Evolutionary conservation across 345 rosid species (phyloP).

Genomic region (Lagerstroemia speciosa): DNA sequence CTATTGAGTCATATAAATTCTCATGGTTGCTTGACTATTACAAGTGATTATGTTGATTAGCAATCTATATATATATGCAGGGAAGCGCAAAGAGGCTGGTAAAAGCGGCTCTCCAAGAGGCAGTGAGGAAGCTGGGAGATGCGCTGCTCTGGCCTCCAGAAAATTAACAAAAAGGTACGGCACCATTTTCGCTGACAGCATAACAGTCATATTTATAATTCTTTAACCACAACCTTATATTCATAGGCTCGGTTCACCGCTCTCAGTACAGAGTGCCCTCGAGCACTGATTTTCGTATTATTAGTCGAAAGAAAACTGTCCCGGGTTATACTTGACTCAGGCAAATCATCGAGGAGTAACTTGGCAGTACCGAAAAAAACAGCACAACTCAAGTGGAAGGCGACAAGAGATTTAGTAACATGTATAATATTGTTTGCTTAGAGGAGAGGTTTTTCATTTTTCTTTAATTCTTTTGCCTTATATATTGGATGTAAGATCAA

Average conservation of each 20-base stretch:
- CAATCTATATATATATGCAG: slow-evolving; percentile 27
- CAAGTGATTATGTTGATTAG: no score
- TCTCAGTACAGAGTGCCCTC: slow-evolving; percentile 58
- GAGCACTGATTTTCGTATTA: slow-evolving; percentile 30
- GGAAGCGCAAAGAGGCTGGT: slow-evolving; percentile 87
- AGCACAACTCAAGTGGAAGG: background rate
- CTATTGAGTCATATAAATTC: no score
- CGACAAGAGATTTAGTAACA: background rate
- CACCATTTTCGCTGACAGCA: slow-evolving; percentile 89
- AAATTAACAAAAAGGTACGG: slow-evolving; percentile 79
- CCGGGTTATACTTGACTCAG: background rate
- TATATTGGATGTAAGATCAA: no score
- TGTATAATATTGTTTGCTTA: slow-evolving; percentile 1
- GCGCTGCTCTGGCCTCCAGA: slow-evolving; percentile 83
- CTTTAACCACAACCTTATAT: slow-evolving; percentile 71
- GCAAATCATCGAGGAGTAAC: background rate
- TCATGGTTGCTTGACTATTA: no score
- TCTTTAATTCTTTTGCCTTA: no score
- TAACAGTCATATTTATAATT: slow-evolving; percentile 78
- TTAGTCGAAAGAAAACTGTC: background rate
- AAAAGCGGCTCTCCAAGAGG: slow-evolving; percentile 84
- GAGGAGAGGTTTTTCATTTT: background rate
- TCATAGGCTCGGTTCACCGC: slow-evolving; percentile 41
- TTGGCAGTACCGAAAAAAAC: background rate
- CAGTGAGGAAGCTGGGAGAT: slow-evolving; percentile 78